Evolutionary conservation across 495 filamentous ascomycete species (phyloP).

Genomic region (Aspergillus egyptiacus): DNA sequence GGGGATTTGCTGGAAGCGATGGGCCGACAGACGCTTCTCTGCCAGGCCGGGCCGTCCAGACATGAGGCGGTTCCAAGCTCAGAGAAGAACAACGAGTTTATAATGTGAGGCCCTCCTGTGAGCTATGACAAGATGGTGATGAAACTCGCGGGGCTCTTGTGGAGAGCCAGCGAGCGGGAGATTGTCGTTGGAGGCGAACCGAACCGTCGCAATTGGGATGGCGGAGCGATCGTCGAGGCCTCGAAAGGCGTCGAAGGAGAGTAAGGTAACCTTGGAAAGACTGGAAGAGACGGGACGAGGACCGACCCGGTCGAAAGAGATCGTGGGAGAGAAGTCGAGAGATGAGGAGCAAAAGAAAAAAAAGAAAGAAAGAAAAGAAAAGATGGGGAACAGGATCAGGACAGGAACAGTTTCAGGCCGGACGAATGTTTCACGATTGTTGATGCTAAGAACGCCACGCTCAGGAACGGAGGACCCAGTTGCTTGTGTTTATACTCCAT

Average conservation of each 20-base stretch:
- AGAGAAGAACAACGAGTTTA: constrained; percentile 5
- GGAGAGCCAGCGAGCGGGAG: constrained; percentile 8
- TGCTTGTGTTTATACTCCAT: not conserved
- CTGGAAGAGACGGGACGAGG: too few species aligned
- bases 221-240: not conserved
- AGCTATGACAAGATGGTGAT: not conserved
- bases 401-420: not conserved
- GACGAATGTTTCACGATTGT: too few species aligned
- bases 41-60: constrained; percentile 28
- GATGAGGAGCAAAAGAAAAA: not conserved
- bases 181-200: constrained; percentile 5
- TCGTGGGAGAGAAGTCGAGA: not conserved
- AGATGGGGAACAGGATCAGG: not conserved
- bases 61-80: constrained; percentile 18
- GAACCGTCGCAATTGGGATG: not conserved
- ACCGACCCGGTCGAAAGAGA: not conserved
- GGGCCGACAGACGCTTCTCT: constrained; percentile 34
- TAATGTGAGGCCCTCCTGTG: constrained; percentile 4
- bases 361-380: not conserved
- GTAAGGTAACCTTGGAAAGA: not conserved
- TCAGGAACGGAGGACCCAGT: not conserved
- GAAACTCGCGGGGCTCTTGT: constrained; percentile 11
- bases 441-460: not conserved
- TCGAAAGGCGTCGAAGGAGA: not conserved
- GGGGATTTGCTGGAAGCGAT: constrained; percentile 45